phyloP scores from a whole-genome alignment of 148 eudicot species.

The Nepenthes gracilis region DNA sequence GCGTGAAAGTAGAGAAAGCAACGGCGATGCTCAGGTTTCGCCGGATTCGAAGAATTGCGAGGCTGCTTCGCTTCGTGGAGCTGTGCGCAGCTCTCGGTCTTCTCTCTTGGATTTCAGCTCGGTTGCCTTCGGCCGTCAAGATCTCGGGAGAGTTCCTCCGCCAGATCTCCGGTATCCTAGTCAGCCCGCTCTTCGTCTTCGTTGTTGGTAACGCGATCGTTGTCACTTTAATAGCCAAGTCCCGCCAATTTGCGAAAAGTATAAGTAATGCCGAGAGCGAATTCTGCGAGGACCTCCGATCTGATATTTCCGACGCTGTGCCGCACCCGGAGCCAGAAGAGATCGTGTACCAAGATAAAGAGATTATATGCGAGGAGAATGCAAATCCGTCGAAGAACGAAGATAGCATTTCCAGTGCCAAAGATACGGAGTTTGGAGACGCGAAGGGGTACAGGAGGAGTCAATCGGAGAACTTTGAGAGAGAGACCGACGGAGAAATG shows the following conservation, averaged over 20 bases:
- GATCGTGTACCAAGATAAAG: conserved; percentile 28
- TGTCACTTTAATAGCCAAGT: conserved; percentile 31
- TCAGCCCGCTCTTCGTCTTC: conserved; percentile 36
- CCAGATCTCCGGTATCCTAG: conserved; percentile 9
- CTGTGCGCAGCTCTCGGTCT: conserved; percentile 11
- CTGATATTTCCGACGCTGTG: not conserved
- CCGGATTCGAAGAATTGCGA: conserved; percentile 7
- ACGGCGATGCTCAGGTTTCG: conserved; percentile 11
- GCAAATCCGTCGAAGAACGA: no score
- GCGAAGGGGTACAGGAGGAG: conserved; percentile 22
- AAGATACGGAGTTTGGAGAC: not conserved
- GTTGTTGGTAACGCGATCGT: conserved; percentile 35
- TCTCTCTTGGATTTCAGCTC: conserved; percentile 27
- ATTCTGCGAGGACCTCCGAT: not conserved
- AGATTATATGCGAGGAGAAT: conserved; percentile 10
- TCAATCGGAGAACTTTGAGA: conserved; percentile 31
- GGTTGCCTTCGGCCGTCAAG: conserved; percentile 23
- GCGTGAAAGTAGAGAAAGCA: conserved; percentile 6
- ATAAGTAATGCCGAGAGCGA: not conserved
- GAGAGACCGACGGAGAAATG: not conserved
- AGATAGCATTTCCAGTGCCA: not conserved
- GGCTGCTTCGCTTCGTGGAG: conserved; percentile 30
- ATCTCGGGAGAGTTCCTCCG: conserved; percentile 24
- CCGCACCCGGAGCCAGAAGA: conserved; percentile 17
- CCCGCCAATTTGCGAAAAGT: conserved; percentile 9